Evolutionary conservation across 148 eudicot genomes (phyloP).

Genomic region (Rhododendron ovatum): DNA sequence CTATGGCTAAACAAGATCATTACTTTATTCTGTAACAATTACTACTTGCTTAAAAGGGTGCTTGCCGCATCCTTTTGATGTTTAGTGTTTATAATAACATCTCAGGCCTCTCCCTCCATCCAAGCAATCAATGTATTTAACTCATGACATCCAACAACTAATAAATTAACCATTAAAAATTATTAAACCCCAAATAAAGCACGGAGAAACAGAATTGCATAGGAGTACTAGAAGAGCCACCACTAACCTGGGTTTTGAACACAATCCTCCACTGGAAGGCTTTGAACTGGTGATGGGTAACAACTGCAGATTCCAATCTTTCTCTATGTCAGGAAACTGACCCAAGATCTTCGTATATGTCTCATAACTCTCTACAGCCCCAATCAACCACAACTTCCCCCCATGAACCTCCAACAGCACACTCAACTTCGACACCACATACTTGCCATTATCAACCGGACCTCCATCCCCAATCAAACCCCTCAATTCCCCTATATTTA

Average conservation of each 20-base stretch:
- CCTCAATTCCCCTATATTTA: slow-evolving; percentile 59
- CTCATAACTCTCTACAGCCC: slow-evolving; percentile 38
- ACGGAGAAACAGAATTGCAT: background rate
- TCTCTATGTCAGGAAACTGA: slow-evolving; percentile 48
- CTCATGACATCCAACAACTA: background rate
- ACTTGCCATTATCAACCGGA: slow-evolving; percentile 19
- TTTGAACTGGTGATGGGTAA: slow-evolving; percentile 48
- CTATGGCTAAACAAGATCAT: background rate
- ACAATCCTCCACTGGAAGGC: slow-evolving; percentile 28
- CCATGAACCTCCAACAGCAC: slow-evolving; percentile 36
- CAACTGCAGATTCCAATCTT: slow-evolving; percentile 65
- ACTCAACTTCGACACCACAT: slow-evolving; percentile 35
- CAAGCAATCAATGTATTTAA: background rate
- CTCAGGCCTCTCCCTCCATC: background rate
- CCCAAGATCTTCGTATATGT: slow-evolving; percentile 40
- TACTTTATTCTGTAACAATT: background rate
- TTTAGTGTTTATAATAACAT: background rate
- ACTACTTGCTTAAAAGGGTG: background rate
- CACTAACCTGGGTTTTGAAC: slow-evolving; percentile 56
- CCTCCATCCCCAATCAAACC: slow-evolving; percentile 24
- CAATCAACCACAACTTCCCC: slow-evolving; percentile 55
- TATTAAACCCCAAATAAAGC: background rate
- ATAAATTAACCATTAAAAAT: background rate
- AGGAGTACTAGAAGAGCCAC: background rate
- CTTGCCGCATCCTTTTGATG: background rate